A percentile compares a stretch with the other conserved stretches of the same genome.
Evolutionary conservation across 2,329 filamentous ascomycete species (phyloP).

Genomic region (Fusarium avenaceum): DNA sequence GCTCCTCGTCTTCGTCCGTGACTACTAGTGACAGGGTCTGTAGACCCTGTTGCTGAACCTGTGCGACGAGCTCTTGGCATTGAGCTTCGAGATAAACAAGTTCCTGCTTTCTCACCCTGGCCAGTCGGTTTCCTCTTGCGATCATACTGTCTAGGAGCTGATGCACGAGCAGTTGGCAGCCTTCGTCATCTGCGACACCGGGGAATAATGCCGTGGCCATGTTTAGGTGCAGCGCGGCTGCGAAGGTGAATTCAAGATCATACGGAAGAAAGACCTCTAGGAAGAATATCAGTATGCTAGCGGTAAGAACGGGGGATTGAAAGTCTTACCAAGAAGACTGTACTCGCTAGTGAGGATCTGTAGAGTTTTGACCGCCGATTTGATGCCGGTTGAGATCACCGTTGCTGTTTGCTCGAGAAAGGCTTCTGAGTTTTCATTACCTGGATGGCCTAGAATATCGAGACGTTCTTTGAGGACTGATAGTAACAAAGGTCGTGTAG

Average conservation of each 20-base stretch:
- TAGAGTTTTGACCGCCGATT: constrained; percentile 57
- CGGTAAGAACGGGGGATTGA: accelerated
- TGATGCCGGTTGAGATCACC: constrained; percentile 57
- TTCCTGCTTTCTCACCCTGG: constrained; percentile 52
- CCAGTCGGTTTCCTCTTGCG: constrained; percentile 52
- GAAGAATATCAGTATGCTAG: background rate
- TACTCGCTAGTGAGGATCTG: constrained; percentile 56
- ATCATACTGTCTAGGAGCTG: constrained; percentile 55
- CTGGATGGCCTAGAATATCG: constrained; percentile 45
- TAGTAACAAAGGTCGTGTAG: constrained; percentile 56
- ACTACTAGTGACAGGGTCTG: constrained; percentile 43
- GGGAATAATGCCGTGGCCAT: constrained; percentile 57
- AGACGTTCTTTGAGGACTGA: constrained; percentile 56
- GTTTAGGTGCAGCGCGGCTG: constrained; percentile 53
- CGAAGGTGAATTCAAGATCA: constrained; percentile 56
- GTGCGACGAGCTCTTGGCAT: constrained; percentile 47
- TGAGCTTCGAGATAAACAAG: constrained; percentile 49
- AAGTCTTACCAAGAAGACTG: constrained; percentile 52
- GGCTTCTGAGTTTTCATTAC: constrained; percentile 50
- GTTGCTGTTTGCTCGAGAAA: constrained; percentile 54
- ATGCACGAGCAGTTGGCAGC: constrained; percentile 40
- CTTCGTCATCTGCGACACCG: constrained; percentile 45
- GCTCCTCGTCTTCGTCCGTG: constrained; percentile 28
- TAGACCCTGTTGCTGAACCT: constrained; percentile 48
- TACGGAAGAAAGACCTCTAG: constrained; percentile 56